Conservation (phyloP, 2,329 filamentous ascomycete species). For the Aspergillus unguis region DNA sequence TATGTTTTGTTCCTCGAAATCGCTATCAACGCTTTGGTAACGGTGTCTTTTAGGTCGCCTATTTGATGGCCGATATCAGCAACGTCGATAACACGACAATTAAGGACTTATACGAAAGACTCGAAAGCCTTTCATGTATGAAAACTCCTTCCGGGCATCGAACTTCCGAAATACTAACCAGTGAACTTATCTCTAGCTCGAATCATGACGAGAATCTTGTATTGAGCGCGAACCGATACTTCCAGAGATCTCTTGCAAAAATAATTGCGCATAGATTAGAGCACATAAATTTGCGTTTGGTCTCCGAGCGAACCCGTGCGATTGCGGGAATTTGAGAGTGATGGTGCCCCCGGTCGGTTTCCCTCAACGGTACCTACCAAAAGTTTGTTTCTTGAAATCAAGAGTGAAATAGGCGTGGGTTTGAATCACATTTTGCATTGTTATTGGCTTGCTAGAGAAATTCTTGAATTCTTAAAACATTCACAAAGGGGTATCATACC, state of each 20-base stretch:
- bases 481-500: no score
- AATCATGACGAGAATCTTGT: conserved; percentile 47
- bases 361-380: conserved; percentile 19
- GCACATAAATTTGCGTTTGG: background rate
- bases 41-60: conserved; percentile 61
- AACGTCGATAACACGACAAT: conserved; percentile 76
- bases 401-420: background rate
- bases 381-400: background rate
- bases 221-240: conserved; percentile 13
- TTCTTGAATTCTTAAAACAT: no score
- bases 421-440: no score
- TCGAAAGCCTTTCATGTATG: conserved; percentile 76
- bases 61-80: conserved; percentile 97
- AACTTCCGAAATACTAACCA: conserved; percentile 9
- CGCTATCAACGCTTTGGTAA: conserved; percentile 13
- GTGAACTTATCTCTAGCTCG: conserved; percentile 32
- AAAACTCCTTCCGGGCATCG: conserved; percentile 30
- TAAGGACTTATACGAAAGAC: conserved; percentile 75
- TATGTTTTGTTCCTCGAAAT: conserved; percentile 38
- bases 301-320: background rate
- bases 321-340: background rate
- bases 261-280: conserved; percentile 12
- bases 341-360: conserved; percentile 3
- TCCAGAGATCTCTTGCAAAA: background rate
- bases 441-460: no score